Evolutionary conservation across 345 rosid species (phyloP), one percentile per base, ranked within the genome.

Genomic region (Mallotus nudiflorus): DNA sequence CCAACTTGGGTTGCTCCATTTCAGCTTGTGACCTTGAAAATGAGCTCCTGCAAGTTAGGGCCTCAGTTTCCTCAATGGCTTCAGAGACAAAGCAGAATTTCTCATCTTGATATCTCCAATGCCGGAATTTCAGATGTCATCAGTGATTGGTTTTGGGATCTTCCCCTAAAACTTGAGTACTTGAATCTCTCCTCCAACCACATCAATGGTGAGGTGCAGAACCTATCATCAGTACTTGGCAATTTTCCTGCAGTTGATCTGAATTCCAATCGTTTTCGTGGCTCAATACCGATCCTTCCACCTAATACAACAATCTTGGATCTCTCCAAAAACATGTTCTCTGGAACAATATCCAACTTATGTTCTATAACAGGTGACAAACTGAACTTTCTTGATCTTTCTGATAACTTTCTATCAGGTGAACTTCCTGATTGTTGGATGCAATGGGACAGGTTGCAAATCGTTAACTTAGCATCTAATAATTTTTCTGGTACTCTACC

Each of bases 351-450:
- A 48, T 48, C 69, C 18, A 27, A 16, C 57, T 49, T 49, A 24
- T 65, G 69, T 49, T 28, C 69, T 18, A 31, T 19, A 28, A 19
- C 27, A 19, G 57, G 37, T 28, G 7, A 15, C 19, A 20, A 29
- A 19, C 10, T 49, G 42, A 11, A 31, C 51, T 65, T 27, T 29
- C 42, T 65, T 19, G 69, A 65, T 56, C 56, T 65, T 27, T 65
- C 69, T 10, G 19, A 50, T 31, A 65, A 65, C 49, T 5, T 27
- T n/a, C 28, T 65, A 49, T 65, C 69, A 19, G 69, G 69, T 20
- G 66, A 39, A 29, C 69, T 65, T 49, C 35, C 69, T 65, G 69
- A 49, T 50, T 65, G 69, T 6, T 65, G 69, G 69, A 27, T 28
- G 31, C 24, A 49, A 18, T 31, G 33, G 57, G 6, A 49, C 16